Base-by-base conservation (phyloP, 208 protist genomes). In the Crithidia sp. region DNA sequence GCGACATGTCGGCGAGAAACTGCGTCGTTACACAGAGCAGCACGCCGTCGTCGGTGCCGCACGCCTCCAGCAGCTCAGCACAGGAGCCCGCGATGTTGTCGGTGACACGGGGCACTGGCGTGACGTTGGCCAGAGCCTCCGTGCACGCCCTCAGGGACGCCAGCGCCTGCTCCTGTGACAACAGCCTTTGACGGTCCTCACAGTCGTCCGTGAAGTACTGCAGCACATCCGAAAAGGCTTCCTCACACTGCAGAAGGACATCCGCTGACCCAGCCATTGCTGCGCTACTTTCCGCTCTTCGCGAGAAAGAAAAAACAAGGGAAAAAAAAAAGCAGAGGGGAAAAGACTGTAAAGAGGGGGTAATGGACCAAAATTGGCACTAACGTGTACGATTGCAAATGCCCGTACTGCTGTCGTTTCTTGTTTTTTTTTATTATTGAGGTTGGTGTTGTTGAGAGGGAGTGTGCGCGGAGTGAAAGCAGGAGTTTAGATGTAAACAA, bases 1-100 rank as follows among this genome's bases (percentile, higher is more conserved):
- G 81, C 43, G 81, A 93, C 60, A 87, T 72, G 49, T 89, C 83
- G 4, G 86, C 77, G 39, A 95, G 63, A 62, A 96, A 77, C 54
- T 77, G 77, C 6, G 90, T 66, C 28, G 66, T 6, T 14, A 65
- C 14, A 49, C 67, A 65, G 54, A 74, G 56, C 53, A 79, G 67
- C 4, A 65, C 44, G 45, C 60, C 56, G 59, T 74, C 67, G 5
- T 50, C 47, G 5, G 47, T 41, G 47, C 55, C 67, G 36, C 67
- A 74, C 45, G 19, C 41, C 67, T 94, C 87, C 0, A 93, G 70
- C 49, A 94, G 60, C 36, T 88, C 87, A 7, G 85, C 67, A 69
- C 83, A 91, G 40, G 71, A 65, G 19, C 79, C 73, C 39, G 89
- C 87, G 39, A 82, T 82, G 37, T 72, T 70, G 9, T 96, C 87